Conservation (phyloP, 2,329 filamentous ascomycete species). For the Fonsecaea pugnacius region DNA sequence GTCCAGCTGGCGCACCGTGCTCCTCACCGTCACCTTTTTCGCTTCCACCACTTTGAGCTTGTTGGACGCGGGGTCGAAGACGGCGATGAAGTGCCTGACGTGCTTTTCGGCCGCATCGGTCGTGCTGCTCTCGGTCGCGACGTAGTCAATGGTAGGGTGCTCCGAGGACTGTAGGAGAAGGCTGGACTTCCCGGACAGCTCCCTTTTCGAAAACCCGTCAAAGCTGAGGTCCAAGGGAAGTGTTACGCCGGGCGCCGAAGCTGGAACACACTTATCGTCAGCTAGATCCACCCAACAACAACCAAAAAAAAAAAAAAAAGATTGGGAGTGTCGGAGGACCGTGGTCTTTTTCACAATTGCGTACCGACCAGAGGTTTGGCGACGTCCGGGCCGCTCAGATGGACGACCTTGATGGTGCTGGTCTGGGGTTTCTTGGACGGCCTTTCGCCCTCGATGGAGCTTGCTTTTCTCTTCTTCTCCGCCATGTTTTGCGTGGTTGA, state of each 20-base stretch:
- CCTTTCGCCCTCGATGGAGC: constrained; percentile 16
- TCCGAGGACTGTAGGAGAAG: constrained; percentile 65
- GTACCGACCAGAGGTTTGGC: constrained; percentile 37
- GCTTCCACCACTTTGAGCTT: constrained; percentile 60
- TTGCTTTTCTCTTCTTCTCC: constrained; percentile 37
- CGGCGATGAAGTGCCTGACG: constrained; percentile 64
- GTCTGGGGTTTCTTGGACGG: constrained; percentile 35
- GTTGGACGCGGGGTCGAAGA: constrained; percentile 60
- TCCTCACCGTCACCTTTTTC: constrained; percentile 60
- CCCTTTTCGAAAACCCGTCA: constrained; percentile 32
- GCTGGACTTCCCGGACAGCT: constrained; percentile 44
- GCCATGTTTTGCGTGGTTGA: constrained; percentile 18
- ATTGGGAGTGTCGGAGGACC: background rate
- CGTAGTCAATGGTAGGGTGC: constrained; percentile 65
- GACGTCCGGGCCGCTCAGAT: constrained; percentile 28
- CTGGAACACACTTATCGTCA: constrained; percentile 25
- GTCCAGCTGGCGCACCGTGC: constrained; percentile 46
- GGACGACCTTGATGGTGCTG: constrained; percentile 31
- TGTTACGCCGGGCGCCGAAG: constrained; percentile 38
- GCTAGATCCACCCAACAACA: background rate
- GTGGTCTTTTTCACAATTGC: background rate
- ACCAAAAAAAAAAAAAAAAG: background rate
- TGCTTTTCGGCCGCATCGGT: constrained; percentile 57
- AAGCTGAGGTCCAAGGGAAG: constrained; percentile 35
- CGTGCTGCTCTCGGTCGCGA: constrained; percentile 50